Base-by-base conservation (phyloP, 345 rosid genomes). In the Erysimum cheiranthoides region DNA sequence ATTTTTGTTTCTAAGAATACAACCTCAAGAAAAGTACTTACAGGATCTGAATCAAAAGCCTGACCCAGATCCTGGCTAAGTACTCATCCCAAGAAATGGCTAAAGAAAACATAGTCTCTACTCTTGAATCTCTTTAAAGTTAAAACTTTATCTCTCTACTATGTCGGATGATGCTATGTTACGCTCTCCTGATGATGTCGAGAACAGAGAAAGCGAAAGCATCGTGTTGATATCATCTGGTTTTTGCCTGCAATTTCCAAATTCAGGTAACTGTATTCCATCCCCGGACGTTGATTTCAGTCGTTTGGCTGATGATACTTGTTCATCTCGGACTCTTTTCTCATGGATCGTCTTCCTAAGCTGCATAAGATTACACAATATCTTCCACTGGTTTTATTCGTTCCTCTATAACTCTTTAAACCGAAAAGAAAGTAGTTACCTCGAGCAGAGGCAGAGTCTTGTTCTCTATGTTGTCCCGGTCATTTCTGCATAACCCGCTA, bases 361-460 rank as follows among this genome's bases (percentile, higher is more conserved):
- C 77, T 78, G 67, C 39, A 56, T 17, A 57, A 56, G 46, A 31
- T 68, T 14, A 50, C 47, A 9, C 47, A 9, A 17, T 32, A 9
- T 46, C 59, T 6, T 43, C 21, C 42, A 5, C 40, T 32, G 11
- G 8, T 60, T 61, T 31, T 58, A 32, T 31, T 68, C 47, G n/a
- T 31, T 68, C 39, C 17, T 61, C 38, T 27, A 25, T 31, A 36
- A 50, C 18, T n/a, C 16, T 35, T 31, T 25, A 34, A 60, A 61
- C 42, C 4, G 17, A 14, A 65, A 32, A 43, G 12, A 53, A 25
- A 62, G 5, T 21, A 61, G 62, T 32, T 72, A 78, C 81, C 70
- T 78, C 78, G 16, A 78, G 81, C n/a, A 78, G 59, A 67, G 81
- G 81, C 13, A 78, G 78, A 52, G 81, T 78, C 70, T 78, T 67